Conservation (phyloP, 2,329 filamentous ascomycete species). For the Phialophora expanda region DNA sequence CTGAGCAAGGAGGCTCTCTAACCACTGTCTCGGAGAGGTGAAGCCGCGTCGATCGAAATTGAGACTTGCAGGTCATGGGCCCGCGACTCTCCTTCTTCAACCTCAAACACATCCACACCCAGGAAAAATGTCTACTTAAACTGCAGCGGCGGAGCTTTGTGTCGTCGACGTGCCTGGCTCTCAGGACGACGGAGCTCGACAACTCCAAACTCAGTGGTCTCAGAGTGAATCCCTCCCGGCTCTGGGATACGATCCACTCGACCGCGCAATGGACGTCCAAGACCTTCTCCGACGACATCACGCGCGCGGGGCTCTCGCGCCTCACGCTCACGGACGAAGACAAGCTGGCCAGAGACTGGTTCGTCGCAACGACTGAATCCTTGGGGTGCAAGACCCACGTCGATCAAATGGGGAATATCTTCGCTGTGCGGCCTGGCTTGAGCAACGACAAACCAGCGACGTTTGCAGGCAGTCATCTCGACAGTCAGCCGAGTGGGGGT, state of each 20-base stretch:
- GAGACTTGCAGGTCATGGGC: background rate
- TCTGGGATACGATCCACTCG: constrained; percentile 34
- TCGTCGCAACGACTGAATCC: constrained; percentile 65
- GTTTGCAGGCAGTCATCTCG: constrained; percentile 47
- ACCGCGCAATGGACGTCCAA: constrained; percentile 31
- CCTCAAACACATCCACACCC: background rate
- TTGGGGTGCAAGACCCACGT: constrained; percentile 71
- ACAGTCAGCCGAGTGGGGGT: constrained; percentile 64
- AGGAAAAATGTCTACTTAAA: background rate
- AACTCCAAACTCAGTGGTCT: constrained; percentile 15
- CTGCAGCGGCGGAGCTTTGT: constrained; percentile 11
- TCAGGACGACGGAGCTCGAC: constrained; percentile 29
- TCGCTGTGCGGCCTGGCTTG: constrained; percentile 71
- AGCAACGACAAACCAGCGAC: constrained; percentile 54
- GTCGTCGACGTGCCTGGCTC: constrained; percentile 1
- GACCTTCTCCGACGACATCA: constrained; percentile 24
- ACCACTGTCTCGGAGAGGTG: background rate
- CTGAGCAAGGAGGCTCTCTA: background rate
- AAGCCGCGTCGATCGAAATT: background rate
- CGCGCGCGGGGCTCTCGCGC: constrained; percentile 47
- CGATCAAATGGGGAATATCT: constrained; percentile 81
- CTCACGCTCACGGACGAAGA: constrained; percentile 75
- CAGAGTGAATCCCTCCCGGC: constrained; percentile 25
- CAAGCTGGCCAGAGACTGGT: constrained; percentile 75
- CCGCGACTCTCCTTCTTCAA: background rate